Conservation (phyloP, 805 yeast genomes). For the Millerozyma miso region DNA sequence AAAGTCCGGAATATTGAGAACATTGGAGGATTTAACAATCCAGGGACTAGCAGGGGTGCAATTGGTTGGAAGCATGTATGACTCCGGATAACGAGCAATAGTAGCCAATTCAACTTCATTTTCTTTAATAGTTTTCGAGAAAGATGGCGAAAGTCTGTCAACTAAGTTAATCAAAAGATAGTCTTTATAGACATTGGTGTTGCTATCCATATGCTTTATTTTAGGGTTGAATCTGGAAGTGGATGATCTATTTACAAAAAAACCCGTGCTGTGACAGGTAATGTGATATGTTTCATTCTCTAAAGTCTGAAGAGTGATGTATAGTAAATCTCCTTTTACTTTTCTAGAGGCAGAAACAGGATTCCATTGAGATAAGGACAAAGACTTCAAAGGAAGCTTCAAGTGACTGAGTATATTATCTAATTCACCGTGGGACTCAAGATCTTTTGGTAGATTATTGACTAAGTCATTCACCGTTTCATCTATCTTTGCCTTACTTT, state of each 20-base stretch:
- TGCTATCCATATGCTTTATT: slow-evolving; percentile 36
- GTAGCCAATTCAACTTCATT: slow-evolving; percentile 45
- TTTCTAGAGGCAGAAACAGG: slow-evolving; percentile 69
- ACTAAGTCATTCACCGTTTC: slow-evolving; percentile 11
- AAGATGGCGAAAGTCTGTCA: slow-evolving; percentile 59
- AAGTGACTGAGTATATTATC: slow-evolving; percentile 23
- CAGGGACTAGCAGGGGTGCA: slow-evolving; percentile 69
- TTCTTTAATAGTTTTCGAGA: slow-evolving; percentile 46
- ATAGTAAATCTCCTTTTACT: slow-evolving; percentile 73
- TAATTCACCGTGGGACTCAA: slow-evolving; percentile 23
- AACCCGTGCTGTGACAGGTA: slow-evolving; percentile 77
- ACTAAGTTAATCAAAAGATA: slow-evolving; percentile 61
- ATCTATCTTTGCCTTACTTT: slow-evolving; percentile 22
- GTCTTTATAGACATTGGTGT: slow-evolving; percentile 27
- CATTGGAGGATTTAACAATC: slow-evolving; percentile 44
- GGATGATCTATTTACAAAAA: slow-evolving; percentile 69
- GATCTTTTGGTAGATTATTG: slow-evolving; percentile 7
- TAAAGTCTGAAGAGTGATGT: slow-evolving; percentile 68
- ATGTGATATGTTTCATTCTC: slow-evolving; percentile 79
- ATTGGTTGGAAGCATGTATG: slow-evolving; percentile 60
- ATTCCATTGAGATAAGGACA: slow-evolving; percentile 72
- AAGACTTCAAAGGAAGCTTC: slow-evolving; percentile 51
- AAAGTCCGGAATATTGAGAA: slow-evolving; percentile 45
- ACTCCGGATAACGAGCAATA: slow-evolving; percentile 43
- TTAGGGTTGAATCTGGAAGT: slow-evolving; percentile 67